Base-by-base conservation (phyloP, 805 yeast genomes). In the Barnettozyma pratensis region DNA sequence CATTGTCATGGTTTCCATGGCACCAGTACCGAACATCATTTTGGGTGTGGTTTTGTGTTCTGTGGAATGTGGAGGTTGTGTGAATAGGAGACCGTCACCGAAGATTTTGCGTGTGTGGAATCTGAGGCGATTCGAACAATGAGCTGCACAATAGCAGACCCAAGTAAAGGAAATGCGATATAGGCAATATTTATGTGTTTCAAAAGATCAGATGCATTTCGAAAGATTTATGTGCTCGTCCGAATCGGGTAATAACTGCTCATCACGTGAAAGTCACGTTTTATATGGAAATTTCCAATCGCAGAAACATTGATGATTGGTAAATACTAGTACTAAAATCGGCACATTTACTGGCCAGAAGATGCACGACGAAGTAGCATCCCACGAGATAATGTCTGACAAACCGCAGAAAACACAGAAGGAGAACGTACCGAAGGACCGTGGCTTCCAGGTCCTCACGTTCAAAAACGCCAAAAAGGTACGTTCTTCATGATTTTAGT, bases 11-110 rank as follows among this genome's bases (percentile, higher is more conserved):
- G 61, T 55, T 56, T 36, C 41, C 27, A 51, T 54, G 40, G 56
- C 45, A 27, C 59, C 56, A 10, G 59, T 39, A 29, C 60, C 62
- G 63, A 62, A 59, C 55, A 57, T 58, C 66, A 61, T 62, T 49
- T 59, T 57, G 57, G 42, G n/a, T n/a, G 38, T 12, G 12, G 7
- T 3, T 7, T n/a, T 42, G 8, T 35, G 38, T 32, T 42, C 14
- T 11, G 14, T 25, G 37, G 5, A 27, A 29, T 26, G n/a, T 8
- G 25, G 27, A 29, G 12, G 26, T 30, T 30, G 34, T 29, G 30
- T 29, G 26, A 14, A 27, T 29, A 36, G 27, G 19, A 19, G 19
- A 19, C 3, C 19, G 19, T 19, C 19, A 19, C 19, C 3, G 19
- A 19, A 19, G 19, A 19, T 3, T 19, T 2, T 19, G 19, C 19